Evolutionary conservation across 2,329 filamentous ascomycete genomes (phyloP), one percentile per base, ranked within the genome.

Genomic region (Neopestalotiopsis sp.): DNA sequence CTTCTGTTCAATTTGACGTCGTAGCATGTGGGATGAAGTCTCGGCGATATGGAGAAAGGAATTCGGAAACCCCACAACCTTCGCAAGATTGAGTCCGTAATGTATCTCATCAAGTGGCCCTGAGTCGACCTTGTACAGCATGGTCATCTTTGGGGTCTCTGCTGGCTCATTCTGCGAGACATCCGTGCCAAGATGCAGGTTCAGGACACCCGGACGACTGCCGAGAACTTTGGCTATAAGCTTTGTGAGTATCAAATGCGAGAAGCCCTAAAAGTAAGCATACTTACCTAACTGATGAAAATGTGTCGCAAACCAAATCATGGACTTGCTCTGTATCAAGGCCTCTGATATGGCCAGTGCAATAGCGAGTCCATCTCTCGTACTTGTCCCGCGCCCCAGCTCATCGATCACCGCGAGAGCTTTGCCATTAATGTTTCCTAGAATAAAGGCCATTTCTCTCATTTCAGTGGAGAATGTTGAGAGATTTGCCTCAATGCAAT

Each of bases 391-490:
- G 34, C 96, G 89, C 0, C 96, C 95, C 3, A 99, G 87, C 76
- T 99, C 96, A 74, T 99, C 96, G 64, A 99, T 89, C 63, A 99
- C 92, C 1, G 91, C 90, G 74, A 97, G 85, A 73, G 93, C 95
- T 62, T 89, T 88, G 6, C 86, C 84, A 72, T 94, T 91, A 68
- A 98, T 89, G 75, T 97, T 97, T 66, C 88, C 88, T 1, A 98
- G 82, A 67, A 99, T 98, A 78, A 97, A 97, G 0, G 95, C 94
- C 82, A 95, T 97, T 75, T 98, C 96, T 57, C 94, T 88, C 96
- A 99, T 98, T 79, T 99, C 96, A 0, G 94, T 88, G 0, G 95
- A 94, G 77, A 98, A 99, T 0, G 94, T 97, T 0, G 95, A 98
- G 30, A 97, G 88, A 71, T 97, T 98, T 17, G 92, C 91, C 81